Percentiles rank a stretch among this genome's conserved stretches.
These are phyloP conservation scores for Calonectria hongkongensis DNA, from an alignment of 2,329 filamentous ascomycete genomes.

Conservation along the genomic window DNA sequence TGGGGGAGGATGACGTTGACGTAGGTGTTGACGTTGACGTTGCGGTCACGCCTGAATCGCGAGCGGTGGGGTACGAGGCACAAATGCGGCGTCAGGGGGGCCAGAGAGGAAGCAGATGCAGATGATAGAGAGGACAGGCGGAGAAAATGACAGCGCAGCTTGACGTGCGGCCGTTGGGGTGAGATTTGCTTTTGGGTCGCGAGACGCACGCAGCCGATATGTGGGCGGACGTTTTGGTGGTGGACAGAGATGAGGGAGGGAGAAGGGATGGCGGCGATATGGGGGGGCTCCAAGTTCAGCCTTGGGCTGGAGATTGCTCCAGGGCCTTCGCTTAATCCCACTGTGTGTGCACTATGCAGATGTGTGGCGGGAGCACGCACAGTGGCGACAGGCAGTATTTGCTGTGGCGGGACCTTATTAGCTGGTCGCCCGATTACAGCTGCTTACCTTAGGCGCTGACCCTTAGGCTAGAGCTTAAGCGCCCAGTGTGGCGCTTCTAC, in stretches of 20 bases:
- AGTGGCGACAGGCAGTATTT: conserved; percentile 35
- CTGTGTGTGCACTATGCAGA: conserved; percentile 42
- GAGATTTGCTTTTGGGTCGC: conserved; percentile 29
- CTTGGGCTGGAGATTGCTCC: conserved; percentile 47
- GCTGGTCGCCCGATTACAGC: conserved; percentile 23
- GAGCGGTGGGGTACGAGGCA: conserved; percentile 57
- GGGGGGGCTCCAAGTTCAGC: conserved; percentile 39
- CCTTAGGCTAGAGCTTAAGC: conserved; percentile 30
- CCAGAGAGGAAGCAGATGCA: conserved; percentile 35
- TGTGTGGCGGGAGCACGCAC: conserved; percentile 45
- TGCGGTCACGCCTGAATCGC: conserved; percentile 58
- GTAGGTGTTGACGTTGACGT: conserved; percentile 54
- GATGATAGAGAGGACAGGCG: conserved; percentile 36
- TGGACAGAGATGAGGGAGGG: conserved; percentile 39
- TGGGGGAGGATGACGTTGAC: conserved; percentile 53
- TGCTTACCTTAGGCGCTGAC: conserved; percentile 14
- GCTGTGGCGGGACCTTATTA: conserved; percentile 36
- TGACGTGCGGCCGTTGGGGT: conserved; percentile 14
- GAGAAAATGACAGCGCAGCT: conserved; percentile 20
- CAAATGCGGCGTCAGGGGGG: conserved; percentile 54
- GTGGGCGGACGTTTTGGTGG: conserved; percentile 33
- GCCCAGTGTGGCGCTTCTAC: conserved; percentile 33
- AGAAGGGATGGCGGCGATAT: conserved; percentile 38
- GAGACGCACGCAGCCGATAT: conserved; percentile 30
- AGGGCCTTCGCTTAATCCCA: conserved; percentile 39